Percentiles rank a stretch among this genome's conserved stretches.
Conservation (phyloP, 768 basidiomycete genomes). For the Aureoboletus auriporus region DNA sequence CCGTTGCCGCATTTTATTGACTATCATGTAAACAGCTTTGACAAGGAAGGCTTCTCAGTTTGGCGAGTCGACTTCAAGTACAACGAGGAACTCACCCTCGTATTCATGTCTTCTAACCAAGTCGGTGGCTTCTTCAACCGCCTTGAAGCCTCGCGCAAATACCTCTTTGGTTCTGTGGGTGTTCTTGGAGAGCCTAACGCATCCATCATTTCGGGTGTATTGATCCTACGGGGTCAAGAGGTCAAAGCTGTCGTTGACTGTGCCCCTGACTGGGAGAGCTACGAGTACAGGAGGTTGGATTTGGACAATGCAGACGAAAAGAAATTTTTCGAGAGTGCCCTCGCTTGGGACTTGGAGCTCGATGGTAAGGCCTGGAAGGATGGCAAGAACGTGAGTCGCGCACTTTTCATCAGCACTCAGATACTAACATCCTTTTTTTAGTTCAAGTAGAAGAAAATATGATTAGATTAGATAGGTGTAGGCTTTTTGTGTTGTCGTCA, state of each 20-base stretch:
- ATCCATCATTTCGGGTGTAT: constrained; percentile 74
- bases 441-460: constrained; percentile 19
- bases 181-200: constrained; percentile 81
- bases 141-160: constrained; percentile 94
- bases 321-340: constrained; percentile 85
- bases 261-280: constrained; percentile 92
- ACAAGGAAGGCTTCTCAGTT: constrained; percentile 83
- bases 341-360: constrained; percentile 91
- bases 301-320: constrained; percentile 71
- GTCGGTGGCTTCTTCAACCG: constrained; percentile 97
- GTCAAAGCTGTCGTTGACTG: constrained; percentile 64
- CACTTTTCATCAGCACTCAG: neutral
- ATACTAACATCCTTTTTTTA: constrained; percentile 3
- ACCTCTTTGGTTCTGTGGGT: constrained; percentile 90
- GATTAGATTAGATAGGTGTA: constrained; percentile 23
- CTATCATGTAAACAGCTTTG: constrained; percentile 52
- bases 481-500: constrained; percentile 11
- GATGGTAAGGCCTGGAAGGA: constrained; percentile 90
- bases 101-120: constrained; percentile 94
- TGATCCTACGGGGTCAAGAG: constrained; percentile 83
- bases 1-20: constrained; percentile 1
- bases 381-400: constrained; percentile 77
- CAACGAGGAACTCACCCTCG: constrained; percentile 86
- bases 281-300: constrained; percentile 75
- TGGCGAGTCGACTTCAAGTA: constrained; percentile 98